Percentiles rank a stretch among this genome's conserved stretches.
phyloP scores from a whole-genome alignment of 2,329 filamentous ascomycete genomes.

The Gnomoniopsis smithogilvyi region DNA sequence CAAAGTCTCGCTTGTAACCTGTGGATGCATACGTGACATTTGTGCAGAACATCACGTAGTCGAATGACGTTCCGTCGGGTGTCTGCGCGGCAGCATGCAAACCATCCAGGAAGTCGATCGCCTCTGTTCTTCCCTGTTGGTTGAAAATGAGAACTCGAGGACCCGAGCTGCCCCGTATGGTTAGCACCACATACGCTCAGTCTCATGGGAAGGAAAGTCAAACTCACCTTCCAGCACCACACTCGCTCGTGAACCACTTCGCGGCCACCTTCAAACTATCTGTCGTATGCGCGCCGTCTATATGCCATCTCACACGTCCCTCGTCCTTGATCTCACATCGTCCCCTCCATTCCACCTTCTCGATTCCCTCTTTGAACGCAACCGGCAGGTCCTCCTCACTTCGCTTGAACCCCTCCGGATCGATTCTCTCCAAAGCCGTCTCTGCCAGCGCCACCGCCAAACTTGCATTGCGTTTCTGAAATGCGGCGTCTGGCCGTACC shows the following conservation, averaged over 20 bases:
- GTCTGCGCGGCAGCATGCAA: constrained; percentile 36
- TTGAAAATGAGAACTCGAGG: constrained; percentile 76
- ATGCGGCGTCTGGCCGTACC: constrained; percentile 50
- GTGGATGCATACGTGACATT: constrained; percentile 42
- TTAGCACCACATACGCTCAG: too few species aligned
- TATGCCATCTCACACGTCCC: constrained; percentile 68
- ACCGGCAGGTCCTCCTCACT: constrained; percentile 51
- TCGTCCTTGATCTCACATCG: constrained; percentile 65
- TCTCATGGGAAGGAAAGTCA: background rate
- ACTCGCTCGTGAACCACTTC: constrained; percentile 70
- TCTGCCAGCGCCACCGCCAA: constrained; percentile 50
- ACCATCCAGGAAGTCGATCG: constrained; percentile 50
- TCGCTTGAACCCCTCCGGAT: too few species aligned
- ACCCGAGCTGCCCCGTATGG: constrained; percentile 27
- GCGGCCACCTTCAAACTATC: constrained; percentile 83
- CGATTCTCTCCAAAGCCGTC: constrained; percentile 42
- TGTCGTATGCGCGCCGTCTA: constrained; percentile 90
- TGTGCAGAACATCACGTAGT: constrained; percentile 49
- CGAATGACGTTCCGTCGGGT: constrained; percentile 47
- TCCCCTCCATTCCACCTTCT: constrained; percentile 73
- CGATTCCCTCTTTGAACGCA: constrained; percentile 69
- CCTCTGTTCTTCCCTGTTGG: constrained; percentile 62
- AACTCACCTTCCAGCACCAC: background rate
- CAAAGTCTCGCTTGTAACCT: constrained; percentile 54
- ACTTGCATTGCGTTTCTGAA: constrained; percentile 56